phyloP scores from a whole-genome alignment of 2,329 filamentous ascomycete species.

The Cladophialophora yegresii region DNA sequence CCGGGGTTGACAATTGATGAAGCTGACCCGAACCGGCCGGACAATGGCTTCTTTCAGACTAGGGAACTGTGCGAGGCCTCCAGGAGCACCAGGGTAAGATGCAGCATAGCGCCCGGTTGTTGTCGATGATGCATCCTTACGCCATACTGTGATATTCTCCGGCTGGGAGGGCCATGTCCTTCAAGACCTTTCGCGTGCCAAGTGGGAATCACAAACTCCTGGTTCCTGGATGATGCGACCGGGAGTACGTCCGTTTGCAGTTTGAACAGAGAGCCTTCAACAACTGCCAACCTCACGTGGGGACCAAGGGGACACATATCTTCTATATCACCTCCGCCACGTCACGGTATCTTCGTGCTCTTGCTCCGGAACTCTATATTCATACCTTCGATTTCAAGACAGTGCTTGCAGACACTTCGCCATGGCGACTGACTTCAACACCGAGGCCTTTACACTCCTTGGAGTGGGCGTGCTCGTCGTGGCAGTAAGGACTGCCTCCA shows the following conservation, averaged over 20 bases:
- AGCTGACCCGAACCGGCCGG: neutral
- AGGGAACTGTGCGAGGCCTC: neutral
- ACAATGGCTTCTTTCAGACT: neutral
- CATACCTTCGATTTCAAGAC: neutral
- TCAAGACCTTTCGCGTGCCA: slow-evolving; percentile 54
- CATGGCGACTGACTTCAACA: neutral
- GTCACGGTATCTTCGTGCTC: neutral
- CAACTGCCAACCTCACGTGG: neutral
- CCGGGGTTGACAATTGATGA: neutral
- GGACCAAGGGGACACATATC: neutral
- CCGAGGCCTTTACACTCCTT: neutral
- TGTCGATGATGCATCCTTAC: neutral
- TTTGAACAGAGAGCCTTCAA: neutral
- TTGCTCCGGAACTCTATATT: neutral
- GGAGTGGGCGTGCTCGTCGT: slow-evolving; percentile 55
- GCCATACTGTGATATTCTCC: neutral
- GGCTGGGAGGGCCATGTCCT: slow-evolving; percentile 42
- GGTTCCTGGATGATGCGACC: neutral
- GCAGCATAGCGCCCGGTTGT: neutral
- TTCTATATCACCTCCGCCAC: neutral
- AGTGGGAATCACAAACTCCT: neutral
- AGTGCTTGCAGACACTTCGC: neutral
- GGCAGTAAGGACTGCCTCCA: slow-evolving; percentile 53
- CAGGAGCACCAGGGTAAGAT: neutral
- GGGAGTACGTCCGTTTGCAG: neutral